Evolutionary conservation across 2,329 filamentous ascomycete species (phyloP).

Genomic region (Neurospora sp.): DNA sequence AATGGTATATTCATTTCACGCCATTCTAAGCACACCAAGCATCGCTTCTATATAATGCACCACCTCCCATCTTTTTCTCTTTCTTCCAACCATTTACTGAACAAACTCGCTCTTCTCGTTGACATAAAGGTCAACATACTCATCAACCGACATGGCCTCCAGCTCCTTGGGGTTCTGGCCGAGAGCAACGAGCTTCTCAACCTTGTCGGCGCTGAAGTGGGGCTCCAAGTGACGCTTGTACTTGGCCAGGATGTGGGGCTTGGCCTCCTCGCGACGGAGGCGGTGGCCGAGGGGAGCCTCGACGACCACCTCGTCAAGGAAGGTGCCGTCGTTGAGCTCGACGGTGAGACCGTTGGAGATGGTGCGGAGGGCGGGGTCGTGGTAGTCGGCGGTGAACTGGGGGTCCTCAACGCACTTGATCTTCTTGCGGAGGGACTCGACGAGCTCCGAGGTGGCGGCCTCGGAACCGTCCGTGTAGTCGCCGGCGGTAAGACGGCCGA

Average conservation of each 20-base stretch:
- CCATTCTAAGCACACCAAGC: not conserved
- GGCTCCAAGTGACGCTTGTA: slow-evolving; percentile 85
- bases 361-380: slow-evolving; percentile 83
- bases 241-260: slow-evolving; percentile 92
- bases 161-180: slow-evolving; percentile 66
- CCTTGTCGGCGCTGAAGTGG: slow-evolving; percentile 67
- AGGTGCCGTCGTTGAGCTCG: slow-evolving; percentile 85
- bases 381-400: slow-evolving; percentile 90
- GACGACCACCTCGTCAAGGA: slow-evolving; percentile 81
- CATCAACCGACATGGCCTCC: slow-evolving; percentile 74
- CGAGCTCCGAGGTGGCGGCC: slow-evolving; percentile 78
- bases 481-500: slow-evolving; percentile 82
- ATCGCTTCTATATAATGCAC: slow-evolving; percentile 5
- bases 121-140: slow-evolving; percentile 81
- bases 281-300: slow-evolving; percentile 93
- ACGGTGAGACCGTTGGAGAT: slow-evolving; percentile 97
- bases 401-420: slow-evolving; percentile 96
- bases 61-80: not conserved
- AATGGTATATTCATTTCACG: slow-evolving; percentile 1
- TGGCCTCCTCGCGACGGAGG: slow-evolving; percentile 86
- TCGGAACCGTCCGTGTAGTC: slow-evolving; percentile 92
- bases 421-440: slow-evolving; percentile 85
- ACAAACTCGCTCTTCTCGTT: slow-evolving; percentile 53
- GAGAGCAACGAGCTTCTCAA: slow-evolving; percentile 74
- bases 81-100: slow-evolving; percentile 15